Base-by-base conservation (phyloP, 192 early-diverging fungal species). In the Backusella tuberculispora region DNA sequence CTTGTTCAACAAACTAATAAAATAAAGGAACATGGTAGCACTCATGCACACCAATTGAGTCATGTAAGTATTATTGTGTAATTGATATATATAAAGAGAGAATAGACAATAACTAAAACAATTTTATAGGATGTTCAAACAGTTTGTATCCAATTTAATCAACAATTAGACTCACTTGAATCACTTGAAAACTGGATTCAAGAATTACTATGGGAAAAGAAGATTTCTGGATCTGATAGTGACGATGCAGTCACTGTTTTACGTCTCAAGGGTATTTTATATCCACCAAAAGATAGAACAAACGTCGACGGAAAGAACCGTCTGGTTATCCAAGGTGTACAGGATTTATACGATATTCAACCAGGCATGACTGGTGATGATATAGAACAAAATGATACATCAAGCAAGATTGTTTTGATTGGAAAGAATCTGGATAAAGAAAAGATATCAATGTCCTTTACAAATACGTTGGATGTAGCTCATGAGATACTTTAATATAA, bases 291-390 rank as follows among this genome's bases (percentile, higher is more conserved):
- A 43, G 65, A 68, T 46, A 15, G 19, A 3, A 66, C 38, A 24
- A 46, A 70, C 21, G 67, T 29, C 34, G 80, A 74, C 66, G 41
- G 53, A 13, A 83, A 84, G 43, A 66, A 72, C 9, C 76, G 73
- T 10, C 34, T 79, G 56, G 80, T 91, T 7, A 84, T 91, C 26
- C 91, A 92, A 71, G 89, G 84, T 15, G 91, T 92, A 1, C 83
- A 89, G 45, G 91, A 92, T 50, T 72, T 91, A 12, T 92, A 89
- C 74, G 91, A 92, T 74, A 85, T 82, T 65, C 89, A 90, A 66
- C 67, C 82, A 41, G 90, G 88, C 1, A 56, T 45, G 43, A 71
- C 53, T 6, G 71, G 48, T 1, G 82, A 76, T 6, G 46, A 17
- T 17, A 83, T 81, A 76, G 69, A 44, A 3, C 21, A 67, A 14